phyloP scores from a whole-genome alignment of 2,329 filamentous ascomycete genomes.

The Cytospora chrysosperma region DNA sequence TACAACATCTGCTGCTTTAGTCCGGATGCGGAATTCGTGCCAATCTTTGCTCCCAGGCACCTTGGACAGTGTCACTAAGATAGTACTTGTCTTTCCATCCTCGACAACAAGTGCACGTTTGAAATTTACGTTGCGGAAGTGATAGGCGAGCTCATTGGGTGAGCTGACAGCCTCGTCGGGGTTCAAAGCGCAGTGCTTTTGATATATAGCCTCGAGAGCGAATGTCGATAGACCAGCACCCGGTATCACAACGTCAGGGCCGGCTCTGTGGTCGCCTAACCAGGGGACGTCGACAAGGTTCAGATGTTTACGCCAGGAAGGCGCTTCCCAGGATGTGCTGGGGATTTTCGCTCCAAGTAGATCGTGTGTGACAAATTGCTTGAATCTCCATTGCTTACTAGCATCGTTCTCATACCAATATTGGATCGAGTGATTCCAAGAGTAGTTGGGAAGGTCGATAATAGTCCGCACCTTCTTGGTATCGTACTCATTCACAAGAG shows the following conservation, averaged over 20 bases:
- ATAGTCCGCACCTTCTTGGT: not conserved
- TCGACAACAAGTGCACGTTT: constrained; percentile 28
- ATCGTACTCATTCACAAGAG: not conserved
- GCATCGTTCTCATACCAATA: constrained; percentile 6
- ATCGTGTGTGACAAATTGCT: not conserved
- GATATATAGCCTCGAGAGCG: constrained; percentile 31
- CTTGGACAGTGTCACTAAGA: constrained; percentile 17
- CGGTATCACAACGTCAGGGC: constrained; percentile 43
- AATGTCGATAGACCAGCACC: constrained; percentile 39
- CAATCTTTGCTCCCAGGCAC: constrained; percentile 26
- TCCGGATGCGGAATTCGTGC: constrained; percentile 30
- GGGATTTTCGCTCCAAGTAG: constrained; percentile 4
- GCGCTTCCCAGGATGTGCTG: not conserved
- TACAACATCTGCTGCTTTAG: not conserved
- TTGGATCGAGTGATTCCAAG: constrained; percentile 25
- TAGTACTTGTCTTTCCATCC: constrained; percentile 13
- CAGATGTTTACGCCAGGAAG: not conserved
- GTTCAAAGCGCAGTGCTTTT: no score
- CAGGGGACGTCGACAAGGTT: not conserved
- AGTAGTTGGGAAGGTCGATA: not conserved
- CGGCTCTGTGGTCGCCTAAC: constrained; percentile 45
- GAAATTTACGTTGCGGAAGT: constrained; percentile 28
- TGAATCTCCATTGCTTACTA: constrained; percentile 3
- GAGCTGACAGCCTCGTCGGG: no score
- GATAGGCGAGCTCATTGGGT: no score